A percentile compares a stretch with the other conserved stretches of the same genome.
Evolutionary conservation across 192 early-diverging fungal genomes (phyloP).

Genomic region (Pilobolus umbonatus): DNA sequence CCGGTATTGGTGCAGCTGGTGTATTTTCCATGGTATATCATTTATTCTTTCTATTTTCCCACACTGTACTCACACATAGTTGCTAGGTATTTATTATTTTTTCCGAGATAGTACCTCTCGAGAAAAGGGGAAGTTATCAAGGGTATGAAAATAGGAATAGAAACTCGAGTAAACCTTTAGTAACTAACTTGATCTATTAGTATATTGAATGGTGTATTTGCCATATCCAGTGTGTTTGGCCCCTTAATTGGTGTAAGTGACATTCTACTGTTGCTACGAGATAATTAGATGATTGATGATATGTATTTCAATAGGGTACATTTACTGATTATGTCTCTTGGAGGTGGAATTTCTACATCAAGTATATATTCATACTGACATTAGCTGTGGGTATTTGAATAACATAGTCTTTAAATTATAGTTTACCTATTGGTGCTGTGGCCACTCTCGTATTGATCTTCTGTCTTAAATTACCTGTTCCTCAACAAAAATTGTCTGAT

Average conservation of each 20-base stretch:
- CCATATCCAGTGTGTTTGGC: slow-evolving; percentile 30
- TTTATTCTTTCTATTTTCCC: background rate
- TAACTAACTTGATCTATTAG: background rate
- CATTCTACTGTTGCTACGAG: too few relatives aligned
- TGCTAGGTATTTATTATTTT: slow-evolving; percentile 67
- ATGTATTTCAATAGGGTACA: slow-evolving; percentile 11
- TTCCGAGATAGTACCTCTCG: slow-evolving; percentile 78
- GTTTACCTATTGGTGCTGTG: slow-evolving; percentile 35
- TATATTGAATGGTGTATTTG: slow-evolving; percentile 36
- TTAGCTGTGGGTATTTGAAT: too few relatives aligned
- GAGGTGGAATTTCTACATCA: slow-evolving; percentile 40
- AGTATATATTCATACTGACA: slow-evolving; percentile 19
- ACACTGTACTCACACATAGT: background rate
- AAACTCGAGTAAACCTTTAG: background rate
- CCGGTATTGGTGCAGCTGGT: slow-evolving; percentile 61
- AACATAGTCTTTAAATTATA: background rate
- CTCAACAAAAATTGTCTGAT: slow-evolving; percentile 24
- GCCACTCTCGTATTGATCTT: slow-evolving; percentile 42
- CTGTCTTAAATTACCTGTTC: slow-evolving; percentile 25
- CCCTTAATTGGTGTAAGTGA: slow-evolving; percentile 36
- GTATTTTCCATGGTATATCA: slow-evolving; percentile 47
- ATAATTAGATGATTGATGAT: too few relatives aligned
- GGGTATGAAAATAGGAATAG: slow-evolving; percentile 27
- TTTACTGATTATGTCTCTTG: slow-evolving; percentile 35
- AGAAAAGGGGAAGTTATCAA: slow-evolving; percentile 72